Evolutionary conservation across 345 rosid genomes (phyloP).

Genomic region (Brassica carinata): DNA sequence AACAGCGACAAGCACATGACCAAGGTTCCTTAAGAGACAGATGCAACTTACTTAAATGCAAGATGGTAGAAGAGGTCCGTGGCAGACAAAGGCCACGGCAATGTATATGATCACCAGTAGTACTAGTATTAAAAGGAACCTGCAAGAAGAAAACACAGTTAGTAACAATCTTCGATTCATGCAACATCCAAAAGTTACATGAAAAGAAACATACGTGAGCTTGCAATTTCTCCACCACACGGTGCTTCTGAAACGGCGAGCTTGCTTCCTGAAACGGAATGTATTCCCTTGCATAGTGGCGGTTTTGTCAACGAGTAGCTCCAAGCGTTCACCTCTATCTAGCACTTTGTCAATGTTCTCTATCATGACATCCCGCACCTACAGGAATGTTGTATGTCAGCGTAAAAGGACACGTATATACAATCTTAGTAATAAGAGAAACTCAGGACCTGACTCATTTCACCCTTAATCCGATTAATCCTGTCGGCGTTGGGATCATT

Average conservation of each 20-base stretch:
- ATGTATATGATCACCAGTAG: slow-evolving; percentile 72
- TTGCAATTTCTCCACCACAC: slow-evolving; percentile 99
- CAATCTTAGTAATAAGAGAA: background rate
- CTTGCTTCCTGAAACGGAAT: slow-evolving; percentile 91
- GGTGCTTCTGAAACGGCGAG: slow-evolving; percentile 77
- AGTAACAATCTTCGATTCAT: background rate
- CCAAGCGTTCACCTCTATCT: slow-evolving; percentile 91
- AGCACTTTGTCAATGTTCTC: slow-evolving; percentile 92
- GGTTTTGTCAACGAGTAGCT: slow-evolving; percentile 92
- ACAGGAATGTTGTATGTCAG: background rate
- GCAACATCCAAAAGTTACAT: background rate
- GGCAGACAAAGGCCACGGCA: slow-evolving; percentile 75
- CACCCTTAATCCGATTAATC: slow-evolving; percentile 81
- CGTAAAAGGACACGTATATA: background rate
- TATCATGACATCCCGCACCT: slow-evolving; percentile 89
- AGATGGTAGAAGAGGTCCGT: slow-evolving; percentile 77
- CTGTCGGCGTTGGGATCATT: slow-evolving; percentile 90
- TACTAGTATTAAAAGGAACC: slow-evolving; percentile 64
- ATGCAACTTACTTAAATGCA: slow-evolving; percentile 54
- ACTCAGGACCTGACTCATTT: slow-evolving; percentile 75
- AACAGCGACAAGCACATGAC: background rate
- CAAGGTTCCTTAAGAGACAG: background rate
- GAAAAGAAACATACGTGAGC: slow-evolving; percentile 56
- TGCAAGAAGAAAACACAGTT: slow-evolving; percentile 41
- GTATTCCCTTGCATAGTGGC: slow-evolving; percentile 92